Conservation (phyloP, 176 grass and related monocot species). For the Ensete glaucum region DNA sequence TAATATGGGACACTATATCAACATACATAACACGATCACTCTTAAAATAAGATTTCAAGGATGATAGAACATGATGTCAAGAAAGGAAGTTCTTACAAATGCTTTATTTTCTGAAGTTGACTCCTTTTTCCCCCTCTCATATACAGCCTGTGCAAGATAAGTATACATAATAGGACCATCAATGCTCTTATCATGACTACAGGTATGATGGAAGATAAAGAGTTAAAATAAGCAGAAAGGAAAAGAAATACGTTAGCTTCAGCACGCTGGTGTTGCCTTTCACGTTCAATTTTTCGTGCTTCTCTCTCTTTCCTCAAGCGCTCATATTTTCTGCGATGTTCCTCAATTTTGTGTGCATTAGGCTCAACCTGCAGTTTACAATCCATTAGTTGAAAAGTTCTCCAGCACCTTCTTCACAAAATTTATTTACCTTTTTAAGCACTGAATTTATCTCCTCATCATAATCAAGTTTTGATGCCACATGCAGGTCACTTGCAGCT, state of each 20-base stretch:
- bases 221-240: not conserved
- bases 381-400: slow-evolving; percentile 9
- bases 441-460: slow-evolving; percentile 55
- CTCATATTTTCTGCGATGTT: slow-evolving; percentile 57
- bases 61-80: not conserved
- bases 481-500: slow-evolving; percentile 49
- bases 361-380: slow-evolving; percentile 48
- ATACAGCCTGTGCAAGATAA: slow-evolving; percentile 13
- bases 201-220: not conserved
- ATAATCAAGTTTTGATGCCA: slow-evolving; percentile 63
- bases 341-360: slow-evolving; percentile 62
- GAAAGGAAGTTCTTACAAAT: not conserved
- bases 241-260: slow-evolving; percentile 37
- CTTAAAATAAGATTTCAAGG: not conserved
- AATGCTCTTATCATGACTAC: too few relatives aligned
- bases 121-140: slow-evolving; percentile 26
- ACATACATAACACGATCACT: not conserved
- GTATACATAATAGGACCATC: not conserved
- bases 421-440: slow-evolving; percentile 49
- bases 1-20: not conserved
- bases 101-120: slow-evolving; percentile 20
- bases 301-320: slow-evolving; percentile 55
- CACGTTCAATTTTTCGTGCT: slow-evolving; percentile 36
- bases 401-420: not conserved
- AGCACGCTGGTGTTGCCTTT: slow-evolving; percentile 35